A percentile compares a stretch with the other conserved stretches of the same genome.
phyloP scores from a whole-genome alignment of 345 rosid species.

The Passiflora organensis region DNA sequence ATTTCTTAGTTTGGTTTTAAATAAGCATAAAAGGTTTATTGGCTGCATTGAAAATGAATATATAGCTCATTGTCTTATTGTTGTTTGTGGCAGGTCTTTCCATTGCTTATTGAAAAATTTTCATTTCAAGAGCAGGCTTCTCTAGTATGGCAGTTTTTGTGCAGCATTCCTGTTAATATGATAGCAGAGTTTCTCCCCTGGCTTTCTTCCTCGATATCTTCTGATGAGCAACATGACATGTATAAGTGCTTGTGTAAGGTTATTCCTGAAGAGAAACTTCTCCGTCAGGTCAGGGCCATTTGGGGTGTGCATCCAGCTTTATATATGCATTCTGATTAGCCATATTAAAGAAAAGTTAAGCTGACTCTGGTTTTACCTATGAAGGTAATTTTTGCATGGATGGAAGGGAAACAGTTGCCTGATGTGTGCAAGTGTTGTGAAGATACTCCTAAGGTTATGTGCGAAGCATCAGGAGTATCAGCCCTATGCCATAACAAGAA shows the following conservation, averaged over 20 bases:
- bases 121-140: conserved; percentile 74
- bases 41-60: neutral
- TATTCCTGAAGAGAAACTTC: conserved; percentile 59
- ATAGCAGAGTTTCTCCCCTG: conserved; percentile 74
- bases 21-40: conserved; percentile 3
- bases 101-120: conserved; percentile 68
- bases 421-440: conserved; percentile 21
- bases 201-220: conserved; percentile 68
- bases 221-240: conserved; percentile 61
- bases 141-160: conserved; percentile 77
- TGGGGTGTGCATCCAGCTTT: neutral
- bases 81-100: conserved; percentile 52
- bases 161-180: conserved; percentile 82
- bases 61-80: conserved; percentile 14
- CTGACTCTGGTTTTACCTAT: conserved; percentile 24
- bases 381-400: conserved; percentile 53
- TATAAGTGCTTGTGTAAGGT: conserved; percentile 54
- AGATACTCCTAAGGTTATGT: conserved; percentile 15
- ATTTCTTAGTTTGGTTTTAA: neutral
- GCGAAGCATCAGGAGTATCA: conserved; percentile 17
- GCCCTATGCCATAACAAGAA: conserved; percentile 18
- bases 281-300: conserved; percentile 48
- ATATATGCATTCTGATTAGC: neutral
- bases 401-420: conserved; percentile 37
- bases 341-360: neutral